phyloP scores from a whole-genome alignment of 2,329 filamentous ascomycete species.

The Sclerotinia glacialis region DNA sequence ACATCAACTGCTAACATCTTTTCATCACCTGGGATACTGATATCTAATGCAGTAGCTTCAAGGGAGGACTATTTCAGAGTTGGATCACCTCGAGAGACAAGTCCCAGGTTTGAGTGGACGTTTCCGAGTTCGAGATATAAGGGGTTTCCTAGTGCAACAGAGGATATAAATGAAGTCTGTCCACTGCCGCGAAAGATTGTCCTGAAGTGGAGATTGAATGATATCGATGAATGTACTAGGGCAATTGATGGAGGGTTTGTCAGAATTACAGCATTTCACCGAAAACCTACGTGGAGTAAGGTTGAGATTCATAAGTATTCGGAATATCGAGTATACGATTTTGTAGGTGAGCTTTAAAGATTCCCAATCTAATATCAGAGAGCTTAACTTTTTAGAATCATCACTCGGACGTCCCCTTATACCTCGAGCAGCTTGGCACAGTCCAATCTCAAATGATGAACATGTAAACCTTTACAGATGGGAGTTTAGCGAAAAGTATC shows the following conservation, averaged over 20 bases:
- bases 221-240: background rate
- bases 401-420: background rate
- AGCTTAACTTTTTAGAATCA: background rate
- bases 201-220: background rate
- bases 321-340: background rate
- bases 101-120: background rate
- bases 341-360: background rate
- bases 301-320: background rate
- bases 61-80: background rate
- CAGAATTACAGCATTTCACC: background rate
- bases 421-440: background rate
- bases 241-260: background rate
- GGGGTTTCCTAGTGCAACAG: background rate
- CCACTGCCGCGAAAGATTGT: conserved; percentile 5
- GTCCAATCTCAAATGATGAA: background rate
- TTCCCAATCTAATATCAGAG: background rate
- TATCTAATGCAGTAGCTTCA: background rate
- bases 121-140: background rate
- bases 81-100: background rate
- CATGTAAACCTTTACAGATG: background rate
- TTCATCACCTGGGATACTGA: background rate
- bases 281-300: background rate
- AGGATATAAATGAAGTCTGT: background rate
- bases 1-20: background rate
- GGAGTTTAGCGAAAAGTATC: background rate